Conservation (phyloP, 495 filamentous ascomycete genomes). For the Xylaria curta region DNA sequence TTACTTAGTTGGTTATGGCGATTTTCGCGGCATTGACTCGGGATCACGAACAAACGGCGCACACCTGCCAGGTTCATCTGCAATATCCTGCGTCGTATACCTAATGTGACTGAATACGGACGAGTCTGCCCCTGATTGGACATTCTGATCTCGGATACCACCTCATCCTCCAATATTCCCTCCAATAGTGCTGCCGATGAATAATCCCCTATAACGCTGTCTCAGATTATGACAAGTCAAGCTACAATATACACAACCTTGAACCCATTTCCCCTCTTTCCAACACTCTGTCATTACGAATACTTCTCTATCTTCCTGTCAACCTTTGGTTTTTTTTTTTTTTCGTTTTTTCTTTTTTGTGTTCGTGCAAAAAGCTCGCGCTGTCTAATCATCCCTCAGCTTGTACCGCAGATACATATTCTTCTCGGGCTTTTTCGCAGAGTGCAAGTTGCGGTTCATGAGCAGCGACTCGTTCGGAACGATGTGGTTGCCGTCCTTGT, state of each 20-base stretch:
- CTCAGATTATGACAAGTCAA: neutral
- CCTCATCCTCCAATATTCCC: neutral
- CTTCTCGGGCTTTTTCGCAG: conserved; percentile 28
- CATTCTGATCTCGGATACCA: neutral
- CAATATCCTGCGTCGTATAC: neutral
- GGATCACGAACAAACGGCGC: neutral
- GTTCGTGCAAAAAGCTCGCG: neutral
- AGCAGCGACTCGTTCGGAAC: conserved; percentile 3
- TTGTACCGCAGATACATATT: conserved; percentile 35
- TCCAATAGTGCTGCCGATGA: neutral
- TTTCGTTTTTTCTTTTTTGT: too few relatives aligned
- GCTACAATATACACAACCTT: neutral
- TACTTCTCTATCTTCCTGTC: neutral
- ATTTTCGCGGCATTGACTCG: neutral
- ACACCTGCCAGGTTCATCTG: neutral
- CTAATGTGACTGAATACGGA: neutral
- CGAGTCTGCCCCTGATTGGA: conserved; percentile 9
- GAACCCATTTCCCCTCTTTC: neutral
- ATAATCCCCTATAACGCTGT: neutral
- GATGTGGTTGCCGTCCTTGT: conserved; percentile 31
- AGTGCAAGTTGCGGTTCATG: conserved; percentile 28
- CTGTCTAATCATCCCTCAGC: conserved; percentile 18
- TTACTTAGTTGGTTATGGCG: too few relatives aligned
- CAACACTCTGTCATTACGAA: neutral
- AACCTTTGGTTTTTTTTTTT: too few relatives aligned